Base-by-base conservation (phyloP, 192 early-diverging fungal species). In the Podila horticola region DNA sequence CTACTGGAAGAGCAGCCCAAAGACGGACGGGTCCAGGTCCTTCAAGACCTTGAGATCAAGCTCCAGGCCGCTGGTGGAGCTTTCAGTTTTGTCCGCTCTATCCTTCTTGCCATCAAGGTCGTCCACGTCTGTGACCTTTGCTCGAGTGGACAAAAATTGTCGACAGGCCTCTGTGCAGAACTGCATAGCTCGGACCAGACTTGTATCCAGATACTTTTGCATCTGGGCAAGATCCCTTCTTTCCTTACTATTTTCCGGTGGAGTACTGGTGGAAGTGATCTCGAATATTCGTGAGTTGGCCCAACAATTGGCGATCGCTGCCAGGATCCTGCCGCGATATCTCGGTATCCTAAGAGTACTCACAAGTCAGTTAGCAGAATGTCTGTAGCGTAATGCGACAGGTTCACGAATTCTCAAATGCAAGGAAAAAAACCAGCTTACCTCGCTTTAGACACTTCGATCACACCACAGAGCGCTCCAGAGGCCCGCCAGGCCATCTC, bases 231-330 rank as follows among this genome's bases (percentile, higher is more conserved):
- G 50, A 7, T 64, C 26, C 5, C 24, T n/a, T 4, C 34, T 22
- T 51, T 20, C 30, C 7, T 19, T 7, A 2, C 62, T 58, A 31
- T 10, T 22, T 26, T 15, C 12, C 20, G 51, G 66, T 48, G 62
- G n/a, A n/a, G 29, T 3, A 7, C 26, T 38, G 6, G 29, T 12
- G 1, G 59, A 15, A 2, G 17, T 22, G 0, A 51, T 50, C 10
- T 59, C 8, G 34, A 64, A 72, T 45, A 69, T 65, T 22, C 77
- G 52, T 10, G 77, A 81, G 62, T 81, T 81, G n/a, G 77, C 77
- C 77, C 77, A 81, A 33, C 77, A 72, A n/a, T 51, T 73, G 20
- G 71, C 66, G 24, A 81, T 51, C 4, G 66, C 38, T 2, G 77
- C 60, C 58, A 81, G 19, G 17, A 81, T 67, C 66, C 68, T 62